Evolutionary conservation across 129 eudicot species (phyloP), one percentile per base, ranked within the genome.

Genomic region (Glebionis coronaria): DNA sequence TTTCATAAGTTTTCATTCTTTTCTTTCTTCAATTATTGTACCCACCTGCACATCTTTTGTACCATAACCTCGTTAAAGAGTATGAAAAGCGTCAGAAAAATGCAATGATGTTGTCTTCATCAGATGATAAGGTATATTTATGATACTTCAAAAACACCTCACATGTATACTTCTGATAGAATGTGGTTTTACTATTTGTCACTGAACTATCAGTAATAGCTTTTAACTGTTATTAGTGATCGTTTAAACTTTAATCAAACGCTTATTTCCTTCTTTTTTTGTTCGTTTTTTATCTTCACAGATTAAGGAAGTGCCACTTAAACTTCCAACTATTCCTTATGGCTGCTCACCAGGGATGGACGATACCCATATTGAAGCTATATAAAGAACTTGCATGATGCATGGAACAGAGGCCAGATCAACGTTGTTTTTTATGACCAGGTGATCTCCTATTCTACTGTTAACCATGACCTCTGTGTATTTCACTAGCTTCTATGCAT

Each of bases 311-410:
- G 12, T 80, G 8, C 15, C 19, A 7, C 63, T 83, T 63, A 72
- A 74, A 77, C 75, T 76, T 46, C 67, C 78, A 16, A 68, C 68
- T 20, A 63, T 78, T 76, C 82, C 87, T 38, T 57, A 73, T 54
- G 82, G 84, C 38, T 65, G 72, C 52, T 78, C 81, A 68, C 67
- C 50, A 44, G 78, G 79, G 62, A 76, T 67, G 56, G 87, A 70
- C 62, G 53, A 59, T 72, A 66, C 42, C 67, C 67, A 80, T 50
- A 60, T 77, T n/a, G n/a, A 60, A 72, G 77, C 70, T 69, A 79
- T 71, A 79, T 81, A 54, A 85, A 83, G 76, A 85, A 89, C 72
- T 77, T 89, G 75, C 93, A 79, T 47, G 90, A 89, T 54, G 77
- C 64, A 62, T 75, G 85, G 82, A 73, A 59, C 47, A 85, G 75